These are phyloP conservation scores for Boletus rubescentipes DNA, from an alignment of 768 basidiomycete genomes.

Conservation along the genomic window DNA sequence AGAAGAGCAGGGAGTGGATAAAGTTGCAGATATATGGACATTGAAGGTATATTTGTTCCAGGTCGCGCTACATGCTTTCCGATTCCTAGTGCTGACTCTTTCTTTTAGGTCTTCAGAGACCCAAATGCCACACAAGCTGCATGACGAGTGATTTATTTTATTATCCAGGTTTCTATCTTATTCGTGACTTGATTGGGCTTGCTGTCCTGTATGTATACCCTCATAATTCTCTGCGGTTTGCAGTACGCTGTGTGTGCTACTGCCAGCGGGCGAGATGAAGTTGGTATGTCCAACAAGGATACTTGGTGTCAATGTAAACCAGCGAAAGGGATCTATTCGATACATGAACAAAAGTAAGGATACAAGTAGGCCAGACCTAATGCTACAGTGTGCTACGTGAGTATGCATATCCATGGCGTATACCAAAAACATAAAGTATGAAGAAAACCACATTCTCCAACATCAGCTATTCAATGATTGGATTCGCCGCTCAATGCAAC, in stretches of 20 bases:
- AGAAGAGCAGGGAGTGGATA: conserved; percentile 40
- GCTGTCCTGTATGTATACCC: conserved; percentile 10
- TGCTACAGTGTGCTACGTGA: conserved; percentile 19
- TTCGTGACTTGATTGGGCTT: conserved; percentile 3
- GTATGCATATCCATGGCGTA: conserved; percentile 7
- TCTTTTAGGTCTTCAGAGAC: conserved; percentile 44
- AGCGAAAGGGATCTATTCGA: conserved; percentile 10
- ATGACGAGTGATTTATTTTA: conserved; percentile 27
- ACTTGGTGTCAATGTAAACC: neutral
- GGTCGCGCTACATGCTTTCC: neutral
- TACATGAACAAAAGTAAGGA: conserved; percentile 17
- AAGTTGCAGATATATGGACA: conserved; percentile 72
- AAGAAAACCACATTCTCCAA: neutral
- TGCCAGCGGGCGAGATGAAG: neutral
- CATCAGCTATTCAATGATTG: neutral
- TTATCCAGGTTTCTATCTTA: conserved; percentile 12
- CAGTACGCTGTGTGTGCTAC: neutral
- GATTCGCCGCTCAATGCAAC: conserved; percentile 10
- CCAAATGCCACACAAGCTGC: conserved; percentile 33
- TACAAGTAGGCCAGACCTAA: conserved; percentile 20
- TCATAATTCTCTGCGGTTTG: conserved; percentile 6
- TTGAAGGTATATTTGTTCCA: conserved; percentile 53
- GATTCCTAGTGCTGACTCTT: neutral
- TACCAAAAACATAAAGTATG: conserved; percentile 1
- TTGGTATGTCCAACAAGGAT: neutral